phyloP scores from a whole-genome alignment of 306 rosid genomes.

The Prunus fruticosa region DNA sequence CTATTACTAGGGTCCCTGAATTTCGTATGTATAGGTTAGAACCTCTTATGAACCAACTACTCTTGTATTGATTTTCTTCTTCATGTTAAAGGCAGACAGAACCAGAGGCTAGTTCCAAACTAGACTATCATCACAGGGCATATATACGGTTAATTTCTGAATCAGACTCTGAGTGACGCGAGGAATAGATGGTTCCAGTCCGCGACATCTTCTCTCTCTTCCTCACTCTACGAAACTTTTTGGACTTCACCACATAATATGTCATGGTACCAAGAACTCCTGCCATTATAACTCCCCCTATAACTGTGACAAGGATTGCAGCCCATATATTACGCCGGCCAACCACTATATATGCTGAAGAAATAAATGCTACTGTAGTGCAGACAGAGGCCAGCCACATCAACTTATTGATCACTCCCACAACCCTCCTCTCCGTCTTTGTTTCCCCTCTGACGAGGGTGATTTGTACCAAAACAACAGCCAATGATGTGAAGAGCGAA shows the following conservation, averaged over 20 bases:
- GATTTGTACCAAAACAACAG: conserved; percentile 88
- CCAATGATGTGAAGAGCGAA: conserved; percentile 71
- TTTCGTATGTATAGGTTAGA: conserved; percentile 10
- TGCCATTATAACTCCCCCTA: conserved; percentile 56
- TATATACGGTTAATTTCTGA: conserved; percentile 62
- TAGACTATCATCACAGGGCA: conserved; percentile 49
- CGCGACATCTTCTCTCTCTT: conserved; percentile 49
- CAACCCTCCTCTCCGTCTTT: conserved; percentile 70
- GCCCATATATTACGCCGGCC: conserved; percentile 77
- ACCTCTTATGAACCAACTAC: conserved; percentile 17
- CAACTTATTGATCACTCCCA: conserved; percentile 79
- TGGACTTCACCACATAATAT: conserved; percentile 67
- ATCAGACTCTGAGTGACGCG: conserved; percentile 50
- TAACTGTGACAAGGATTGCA: conserved; percentile 56
- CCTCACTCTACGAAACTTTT: conserved; percentile 46
- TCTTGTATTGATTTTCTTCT: conserved; percentile 13
- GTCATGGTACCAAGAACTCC: conserved; percentile 81
- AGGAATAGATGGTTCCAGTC: conserved; percentile 14
- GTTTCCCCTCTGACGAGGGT: conserved; percentile 80
- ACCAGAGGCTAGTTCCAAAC: conserved; percentile 16
- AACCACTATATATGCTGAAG: conserved; percentile 73
- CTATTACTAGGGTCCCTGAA: conserved; percentile 1
- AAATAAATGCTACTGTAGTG: conserved; percentile 63
- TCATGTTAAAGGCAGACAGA: conserved; percentile 4
- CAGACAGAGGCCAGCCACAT: conserved; percentile 90